A percentile compares a stretch with the other conserved stretches of the same genome.
phyloP scores from a whole-genome alignment of 192 early-diverging fungal species.

The Pilobolus umbonatus region DNA sequence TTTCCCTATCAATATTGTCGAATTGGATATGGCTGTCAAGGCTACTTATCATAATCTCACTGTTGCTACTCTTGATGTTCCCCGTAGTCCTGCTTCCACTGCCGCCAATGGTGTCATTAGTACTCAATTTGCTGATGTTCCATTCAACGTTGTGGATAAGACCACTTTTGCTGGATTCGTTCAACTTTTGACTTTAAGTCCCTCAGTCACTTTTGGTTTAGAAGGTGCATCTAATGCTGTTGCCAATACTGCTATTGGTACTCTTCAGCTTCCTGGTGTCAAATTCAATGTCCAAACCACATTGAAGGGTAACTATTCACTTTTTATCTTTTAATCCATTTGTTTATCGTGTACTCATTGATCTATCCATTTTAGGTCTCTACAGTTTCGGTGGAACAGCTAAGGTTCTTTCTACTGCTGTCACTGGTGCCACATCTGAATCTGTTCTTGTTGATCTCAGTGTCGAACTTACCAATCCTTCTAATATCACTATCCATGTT shows the following conservation, averaged over 20 bases:
- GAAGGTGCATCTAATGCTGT: constrained; percentile 21
- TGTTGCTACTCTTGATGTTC: constrained; percentile 28
- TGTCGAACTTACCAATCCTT: constrained; percentile 46
- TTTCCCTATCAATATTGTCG: constrained; percentile 38
- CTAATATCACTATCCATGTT: constrained; percentile 46
- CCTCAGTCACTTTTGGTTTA: constrained; percentile 17
- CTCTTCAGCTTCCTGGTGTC: constrained; percentile 35
- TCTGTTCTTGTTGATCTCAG: constrained; percentile 39
- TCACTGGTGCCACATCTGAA: constrained; percentile 31
- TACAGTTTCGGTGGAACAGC: constrained; percentile 29
- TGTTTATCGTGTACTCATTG: not conserved
- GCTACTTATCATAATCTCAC: constrained; percentile 5
- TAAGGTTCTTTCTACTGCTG: constrained; percentile 8
- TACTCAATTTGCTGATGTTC: constrained; percentile 28
- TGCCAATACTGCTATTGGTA: constrained; percentile 36
- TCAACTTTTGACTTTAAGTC: constrained; percentile 17
- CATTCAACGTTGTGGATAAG: constrained; percentile 27
- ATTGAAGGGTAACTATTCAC: constrained; percentile 19
- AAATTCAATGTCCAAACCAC: constrained; percentile 32
- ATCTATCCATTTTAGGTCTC: constrained; percentile 8
- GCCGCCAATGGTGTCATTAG: constrained; percentile 13
- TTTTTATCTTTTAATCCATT: not conserved
- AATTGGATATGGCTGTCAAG: constrained; percentile 41
- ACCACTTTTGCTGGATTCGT: constrained; percentile 29
- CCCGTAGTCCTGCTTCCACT: constrained; percentile 22